These are phyloP conservation scores for Jamesozyma spencerorum DNA, from an alignment of 805 yeast species.

Conservation along the genomic window DNA sequence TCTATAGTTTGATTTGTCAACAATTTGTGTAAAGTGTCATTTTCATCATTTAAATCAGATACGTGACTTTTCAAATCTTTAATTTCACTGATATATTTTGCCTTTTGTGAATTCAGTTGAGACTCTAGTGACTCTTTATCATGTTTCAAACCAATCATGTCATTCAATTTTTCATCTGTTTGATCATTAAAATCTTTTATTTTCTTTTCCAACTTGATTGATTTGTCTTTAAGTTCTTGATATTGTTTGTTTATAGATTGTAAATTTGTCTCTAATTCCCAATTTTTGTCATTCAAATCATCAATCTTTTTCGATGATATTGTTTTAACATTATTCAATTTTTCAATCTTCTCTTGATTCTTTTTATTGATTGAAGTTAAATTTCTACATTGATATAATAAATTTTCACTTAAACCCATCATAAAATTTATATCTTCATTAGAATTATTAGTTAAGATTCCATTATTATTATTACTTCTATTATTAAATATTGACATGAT, in stretches of 20 bases:
- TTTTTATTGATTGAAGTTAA: conserved; percentile 54
- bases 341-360: conserved; percentile 17
- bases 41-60: conserved; percentile 58
- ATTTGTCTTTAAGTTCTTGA: conserved; percentile 34
- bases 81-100: conserved; percentile 34
- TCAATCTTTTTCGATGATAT: conserved; percentile 33
- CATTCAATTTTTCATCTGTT: conserved; percentile 34
- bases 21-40: conserved; percentile 36
- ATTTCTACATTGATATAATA: conserved; percentile 60
- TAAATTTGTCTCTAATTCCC: conserved; percentile 54
- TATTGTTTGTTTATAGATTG: conserved; percentile 29
- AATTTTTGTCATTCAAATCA: conserved; percentile 47
- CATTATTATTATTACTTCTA: conserved; percentile 14
- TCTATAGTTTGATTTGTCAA: conserved; percentile 2
- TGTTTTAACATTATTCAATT: conserved; percentile 4
- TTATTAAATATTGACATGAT: conserved; percentile 25
- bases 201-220: conserved; percentile 23
- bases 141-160: conserved; percentile 35
- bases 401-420: conserved; percentile 64
- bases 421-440: conserved; percentile 58
- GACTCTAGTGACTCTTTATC: conserved; percentile 34
- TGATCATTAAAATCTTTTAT: conserved; percentile 13
- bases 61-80: conserved; percentile 43
- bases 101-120: conserved; percentile 32
- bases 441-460: conserved; percentile 16